A percentile compares a stretch with the other conserved stretches of the same genome.
These are phyloP conservation scores for Sporothrix brunneoviolacea DNA, from an alignment of 2,329 filamentous ascomycete species.

Conservation along the genomic window DNA sequence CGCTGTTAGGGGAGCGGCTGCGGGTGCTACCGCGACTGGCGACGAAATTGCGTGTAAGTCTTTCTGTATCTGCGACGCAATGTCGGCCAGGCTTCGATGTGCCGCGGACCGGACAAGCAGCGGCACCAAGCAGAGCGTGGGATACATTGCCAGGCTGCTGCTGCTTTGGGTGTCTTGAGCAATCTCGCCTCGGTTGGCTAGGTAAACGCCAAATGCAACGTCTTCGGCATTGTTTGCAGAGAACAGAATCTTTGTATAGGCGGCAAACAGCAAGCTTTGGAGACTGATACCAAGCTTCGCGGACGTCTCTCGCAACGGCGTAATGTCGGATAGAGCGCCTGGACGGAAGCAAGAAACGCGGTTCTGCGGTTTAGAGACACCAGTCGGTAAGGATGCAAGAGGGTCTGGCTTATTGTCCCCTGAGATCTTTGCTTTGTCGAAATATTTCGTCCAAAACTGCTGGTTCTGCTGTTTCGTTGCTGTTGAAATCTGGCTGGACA, in stretches of 20 bases:
- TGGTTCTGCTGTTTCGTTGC: constrained; percentile 13
- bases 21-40: constrained; percentile 23
- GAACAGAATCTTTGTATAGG: constrained; percentile 50
- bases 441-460: constrained; percentile 38
- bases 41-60: constrained; percentile 59
- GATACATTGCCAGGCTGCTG: constrained; percentile 45
- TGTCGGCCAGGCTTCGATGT: constrained; percentile 31
- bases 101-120: constrained; percentile 45
- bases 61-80: constrained; percentile 57
- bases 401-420: no score
- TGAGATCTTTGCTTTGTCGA: constrained; percentile 21
- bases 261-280: constrained; percentile 70
- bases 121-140: constrained; percentile 75
- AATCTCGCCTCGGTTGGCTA: constrained; percentile 63
- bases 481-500: constrained; percentile 12
- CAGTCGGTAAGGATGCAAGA: no score
- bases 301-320: constrained; percentile 30
- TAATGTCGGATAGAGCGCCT: constrained; percentile 35
- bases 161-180: no score
- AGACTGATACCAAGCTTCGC: constrained; percentile 53
- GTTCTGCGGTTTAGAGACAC: no score
- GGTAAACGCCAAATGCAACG: constrained; percentile 69
- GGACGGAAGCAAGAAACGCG: constrained; percentile 34
- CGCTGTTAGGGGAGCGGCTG: constrained; percentile 46
- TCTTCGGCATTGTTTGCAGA: constrained; percentile 27